Percentiles rank a stretch among this genome's conserved stretches.
phyloP scores from a whole-genome alignment of 805 yeast species.

The Yamadazyma akitaensis region DNA sequence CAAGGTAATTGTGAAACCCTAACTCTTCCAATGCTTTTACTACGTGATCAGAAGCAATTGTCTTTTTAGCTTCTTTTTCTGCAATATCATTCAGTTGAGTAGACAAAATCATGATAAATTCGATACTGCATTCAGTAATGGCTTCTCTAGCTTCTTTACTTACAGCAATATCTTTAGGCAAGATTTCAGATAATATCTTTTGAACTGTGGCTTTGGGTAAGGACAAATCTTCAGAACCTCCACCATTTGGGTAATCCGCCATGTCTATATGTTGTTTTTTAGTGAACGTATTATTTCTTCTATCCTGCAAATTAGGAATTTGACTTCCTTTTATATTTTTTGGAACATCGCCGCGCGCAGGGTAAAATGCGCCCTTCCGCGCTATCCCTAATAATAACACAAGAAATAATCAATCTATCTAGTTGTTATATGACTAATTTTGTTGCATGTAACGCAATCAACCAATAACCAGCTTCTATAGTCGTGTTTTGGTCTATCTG shows the following conservation, averaged over 20 bases:
- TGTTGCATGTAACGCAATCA: not conserved
- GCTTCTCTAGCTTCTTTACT: slow-evolving; percentile 94
- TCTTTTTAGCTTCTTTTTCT: slow-evolving; percentile 91
- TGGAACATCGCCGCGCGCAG: slow-evolving; percentile 4
- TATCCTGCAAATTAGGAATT: slow-evolving; percentile 2
- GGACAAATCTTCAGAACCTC: slow-evolving; percentile 41
- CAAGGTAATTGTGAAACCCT: slow-evolving; percentile 83
- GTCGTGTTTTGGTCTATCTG: not conserved
- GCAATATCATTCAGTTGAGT: slow-evolving; percentile 95
- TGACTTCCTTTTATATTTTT: slow-evolving; percentile 10
- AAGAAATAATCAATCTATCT: not conserved
- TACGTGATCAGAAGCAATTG: slow-evolving; percentile 95
- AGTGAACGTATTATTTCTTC: not conserved
- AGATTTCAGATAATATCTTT: slow-evolving; percentile 84
- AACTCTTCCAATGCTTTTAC: slow-evolving; percentile 82
- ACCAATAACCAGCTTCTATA: not conserved
- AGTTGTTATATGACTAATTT: too few relatives aligned
- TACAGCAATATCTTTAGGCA: slow-evolving; percentile 84
- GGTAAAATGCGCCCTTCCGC: slow-evolving; percentile 3
- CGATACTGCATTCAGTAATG: slow-evolving; percentile 92
- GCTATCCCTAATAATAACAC: not conserved
- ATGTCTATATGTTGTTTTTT: slow-evolving; percentile 14
- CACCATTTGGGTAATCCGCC: slow-evolving; percentile 41
- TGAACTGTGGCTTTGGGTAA: slow-evolving; percentile 84
- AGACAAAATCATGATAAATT: slow-evolving; percentile 89